Evolutionary conservation across 768 basidiomycete species (phyloP), one percentile per base, ranked within the genome.

Genomic region (Pisolithus sp.): DNA sequence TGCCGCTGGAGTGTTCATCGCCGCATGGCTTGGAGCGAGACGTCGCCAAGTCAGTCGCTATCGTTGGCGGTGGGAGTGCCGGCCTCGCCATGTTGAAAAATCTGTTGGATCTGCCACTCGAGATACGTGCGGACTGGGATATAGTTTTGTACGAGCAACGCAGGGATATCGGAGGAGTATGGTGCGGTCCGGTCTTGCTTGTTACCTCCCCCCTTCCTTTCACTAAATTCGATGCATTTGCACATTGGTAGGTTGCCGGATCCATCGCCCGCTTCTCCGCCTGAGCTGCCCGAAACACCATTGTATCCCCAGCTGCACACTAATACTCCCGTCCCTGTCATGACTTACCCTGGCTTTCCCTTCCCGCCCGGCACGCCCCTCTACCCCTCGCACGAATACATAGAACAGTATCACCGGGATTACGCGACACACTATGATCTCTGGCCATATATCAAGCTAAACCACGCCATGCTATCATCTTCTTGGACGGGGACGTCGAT

Each of bases 31-130:
- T 8, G 7, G 30, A 30, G 13, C 12, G 41, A 17, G 7, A 7
- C 15, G 20, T 9, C 15, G 51, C 60, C 1, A 82, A 79, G 63
- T 73, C 74, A 4, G 76, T 84, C 48, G 81, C 75, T 7, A 74
- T 83, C 46, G 69, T 84, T 17, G 82, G 82, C 8, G 78, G 73
- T 8, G 81, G 80, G 1, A 81, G 76, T 56, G 79, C 75, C 5
- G 81, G 81, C 1, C 64, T 83, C 24, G 78, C 76, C 2, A 70
- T 73, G 62, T 62, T 83, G 24, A 79, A 78, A 59, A 75, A 73
- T 5, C 59, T 79, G 15, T 61, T 77, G 4, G 77, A 79, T 59
- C 57, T 83, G 6, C 76, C 77, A 10, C 63, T 66, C 18, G 67
- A 74, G 28, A 51, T 62, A 6, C 61, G 66, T 18, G 49, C 59